Evolutionary conservation across 306 rosid species (phyloP).

Genomic region (Hippophae tibetana): DNA sequence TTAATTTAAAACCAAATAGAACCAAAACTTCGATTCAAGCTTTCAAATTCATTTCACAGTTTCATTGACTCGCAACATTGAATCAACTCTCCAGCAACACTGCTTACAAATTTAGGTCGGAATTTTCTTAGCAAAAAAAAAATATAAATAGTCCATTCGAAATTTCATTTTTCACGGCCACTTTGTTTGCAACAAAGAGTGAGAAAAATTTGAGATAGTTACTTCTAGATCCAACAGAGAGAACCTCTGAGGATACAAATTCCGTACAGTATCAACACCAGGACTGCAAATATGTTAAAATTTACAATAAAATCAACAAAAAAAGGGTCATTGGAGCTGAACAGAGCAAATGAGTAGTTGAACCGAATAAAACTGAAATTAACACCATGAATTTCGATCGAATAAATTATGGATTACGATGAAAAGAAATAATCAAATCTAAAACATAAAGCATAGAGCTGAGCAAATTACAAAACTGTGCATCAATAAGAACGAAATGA

Average conservation of each 20-base stretch:
- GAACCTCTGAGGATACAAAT: background rate
- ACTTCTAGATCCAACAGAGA: conserved; percentile 26
- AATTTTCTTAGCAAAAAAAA: too few species aligned
- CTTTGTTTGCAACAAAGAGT: background rate
- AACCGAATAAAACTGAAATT: background rate
- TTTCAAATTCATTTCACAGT: background rate
- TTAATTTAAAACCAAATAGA: background rate
- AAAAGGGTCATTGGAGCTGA: background rate
- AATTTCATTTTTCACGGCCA: background rate
- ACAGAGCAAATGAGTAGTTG: background rate
- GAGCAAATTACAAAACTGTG: conserved; percentile 6
- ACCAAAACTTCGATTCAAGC: background rate
- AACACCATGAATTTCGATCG: background rate
- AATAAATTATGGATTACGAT: background rate
- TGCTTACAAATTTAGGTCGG: too few species aligned
- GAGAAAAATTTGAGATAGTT: background rate
- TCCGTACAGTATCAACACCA: conserved; percentile 1
- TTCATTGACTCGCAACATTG: too few species aligned
- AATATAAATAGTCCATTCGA: background rate
- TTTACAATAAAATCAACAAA: background rate
- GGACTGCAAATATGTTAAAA: conserved; percentile 9
- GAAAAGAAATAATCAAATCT: background rate
- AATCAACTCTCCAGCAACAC: too few species aligned
- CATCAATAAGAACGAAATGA: background rate
- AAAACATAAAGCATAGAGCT: background rate